Base-by-base conservation (phyloP, 108 stramenopile species). In the Craspedostauros australis region DNA sequence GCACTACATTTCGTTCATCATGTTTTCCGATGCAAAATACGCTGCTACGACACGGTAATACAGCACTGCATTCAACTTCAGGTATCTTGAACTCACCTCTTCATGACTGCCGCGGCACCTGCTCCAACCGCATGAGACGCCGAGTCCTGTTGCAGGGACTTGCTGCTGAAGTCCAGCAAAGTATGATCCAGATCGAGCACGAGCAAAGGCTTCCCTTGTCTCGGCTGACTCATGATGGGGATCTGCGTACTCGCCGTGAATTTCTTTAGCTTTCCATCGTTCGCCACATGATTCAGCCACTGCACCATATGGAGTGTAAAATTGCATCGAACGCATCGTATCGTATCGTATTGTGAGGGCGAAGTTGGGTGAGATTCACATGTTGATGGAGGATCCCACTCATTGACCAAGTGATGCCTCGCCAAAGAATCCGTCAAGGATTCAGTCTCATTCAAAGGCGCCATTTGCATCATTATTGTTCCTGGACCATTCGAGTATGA, bases 181-280 rank as follows among this genome's bases (percentile, higher is more conserved):
- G 95, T 95, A 60, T 98, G 97, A 66, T 98, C 97, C 25, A 98
- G 56, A 67, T 98, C 97, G 23, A 96, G 68, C 1, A 98, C 94
- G 38, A 98, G 61, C 23, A 98, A 73, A 19, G 88, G 76, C 58
- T 94, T 95, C 19, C 82, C 84, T 21, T 46, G 49, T 26, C 95
- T 57, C 11, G 93, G 91, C 11, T 79, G 71, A 51, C 86, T 79
- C 61, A 98, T 96, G 46, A 95, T 76, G 64, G 93, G 82, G 19
- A 94, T 62, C 16, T 54, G 66, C 2, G 96, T 97, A 15, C 57
- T 54, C 6, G 86, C 88, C 11, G 91, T 93, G 49, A 93, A 92
- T 54, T 86, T 81, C 47, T 73, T 68, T 28, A 97, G 69, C 57
- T 92, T 90, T 22, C 85, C 86, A 26, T 76, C 84, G 54, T 91